Evolutionary conservation across 2,329 filamentous ascomycete species (phyloP).

Genomic region (Botryosphaeria dothidea): DNA sequence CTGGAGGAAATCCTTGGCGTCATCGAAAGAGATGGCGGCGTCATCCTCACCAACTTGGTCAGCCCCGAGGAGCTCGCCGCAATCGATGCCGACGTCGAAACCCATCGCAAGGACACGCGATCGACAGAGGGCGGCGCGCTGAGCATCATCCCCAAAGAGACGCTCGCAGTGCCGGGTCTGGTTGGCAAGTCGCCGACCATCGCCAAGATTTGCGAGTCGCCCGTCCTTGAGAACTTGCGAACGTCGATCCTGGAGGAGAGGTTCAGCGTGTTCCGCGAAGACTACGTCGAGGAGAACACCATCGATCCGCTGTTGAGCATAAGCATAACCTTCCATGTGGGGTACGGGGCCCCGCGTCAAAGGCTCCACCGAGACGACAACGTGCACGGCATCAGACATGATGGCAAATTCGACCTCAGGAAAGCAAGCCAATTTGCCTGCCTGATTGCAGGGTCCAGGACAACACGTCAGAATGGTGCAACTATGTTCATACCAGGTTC

Average conservation of each 20-base stretch:
- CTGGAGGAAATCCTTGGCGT: conserved; percentile 33
- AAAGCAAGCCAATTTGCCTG: conserved; percentile 30
- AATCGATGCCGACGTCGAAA: conserved; percentile 27
- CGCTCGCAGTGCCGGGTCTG: conserved; percentile 28
- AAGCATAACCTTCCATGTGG: conserved; percentile 32
- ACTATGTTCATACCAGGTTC: conserved; percentile 37
- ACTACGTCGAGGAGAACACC: conserved; percentile 22
- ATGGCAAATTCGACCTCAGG: conserved; percentile 19
- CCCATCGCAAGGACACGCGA: conserved; percentile 15
- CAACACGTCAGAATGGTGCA: conserved; percentile 33
- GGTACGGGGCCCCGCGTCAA: conserved; percentile 32
- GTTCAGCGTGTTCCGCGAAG: conserved; percentile 27
- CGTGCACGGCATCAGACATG: conserved; percentile 32
- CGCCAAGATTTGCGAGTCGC: conserved; percentile 27
- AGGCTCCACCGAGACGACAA: conserved; percentile 35
- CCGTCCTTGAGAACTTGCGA: conserved; percentile 28
- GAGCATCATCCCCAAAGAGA: conserved; percentile 29
- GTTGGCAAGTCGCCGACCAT: conserved; percentile 34
- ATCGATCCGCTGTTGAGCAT: conserved; percentile 31
- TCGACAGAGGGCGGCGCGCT: conserved; percentile 22
- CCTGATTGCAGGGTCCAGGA: conserved; percentile 31
- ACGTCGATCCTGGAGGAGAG: conserved; percentile 28
- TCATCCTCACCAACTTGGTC: conserved; percentile 35
- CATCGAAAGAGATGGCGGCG: conserved; percentile 34
- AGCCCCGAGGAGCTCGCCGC: conserved; percentile 25